A percentile compares a stretch with the other conserved stretches of the same genome.
These are phyloP conservation scores for Phoma sp. DNA, from an alignment of 2,329 filamentous ascomycete species.

Conservation along the genomic window DNA sequence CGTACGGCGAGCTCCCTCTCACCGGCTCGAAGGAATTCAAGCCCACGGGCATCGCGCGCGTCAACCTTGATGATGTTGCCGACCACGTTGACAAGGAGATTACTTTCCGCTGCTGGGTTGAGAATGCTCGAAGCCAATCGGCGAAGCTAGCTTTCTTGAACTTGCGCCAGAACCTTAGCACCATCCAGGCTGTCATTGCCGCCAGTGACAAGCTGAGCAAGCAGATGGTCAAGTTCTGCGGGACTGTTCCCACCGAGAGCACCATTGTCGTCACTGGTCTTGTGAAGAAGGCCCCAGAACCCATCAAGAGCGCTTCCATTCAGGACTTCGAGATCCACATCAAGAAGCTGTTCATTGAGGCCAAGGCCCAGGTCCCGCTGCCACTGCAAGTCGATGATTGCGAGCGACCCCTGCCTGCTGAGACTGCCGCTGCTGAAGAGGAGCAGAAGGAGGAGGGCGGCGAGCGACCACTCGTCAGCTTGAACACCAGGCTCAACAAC, in stretches of 20 bases:
- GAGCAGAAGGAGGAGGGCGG: conserved; percentile 61
- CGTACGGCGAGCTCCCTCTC: conserved; percentile 76
- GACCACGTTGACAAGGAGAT: conserved; percentile 57
- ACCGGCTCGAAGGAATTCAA: conserved; percentile 60
- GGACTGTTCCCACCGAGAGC: conserved; percentile 76
- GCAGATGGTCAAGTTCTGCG: conserved; percentile 95
- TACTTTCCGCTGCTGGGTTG: conserved; percentile 78
- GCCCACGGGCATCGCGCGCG: conserved; percentile 60
- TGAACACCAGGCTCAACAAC: conserved; percentile 89
- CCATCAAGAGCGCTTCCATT: conserved; percentile 86
- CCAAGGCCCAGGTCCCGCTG: conserved; percentile 65
- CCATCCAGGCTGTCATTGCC: conserved; percentile 80
- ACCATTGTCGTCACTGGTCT: conserved; percentile 81
- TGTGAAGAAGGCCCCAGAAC: conserved; percentile 82
- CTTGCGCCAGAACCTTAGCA: conserved; percentile 75
- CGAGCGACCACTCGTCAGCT: conserved; percentile 72
- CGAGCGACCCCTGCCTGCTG: conserved; percentile 56
- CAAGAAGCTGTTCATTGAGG: conserved; percentile 79
- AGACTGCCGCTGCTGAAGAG: conserved; percentile 55
- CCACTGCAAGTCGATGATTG: conserved; percentile 65
- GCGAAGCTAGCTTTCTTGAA: conserved; percentile 93
- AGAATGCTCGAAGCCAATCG: conserved; percentile 86
- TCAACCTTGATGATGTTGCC: conserved; percentile 60
- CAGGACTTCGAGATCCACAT: conserved; percentile 86
- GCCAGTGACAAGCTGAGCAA: conserved; percentile 69